These are phyloP conservation scores for Neofusicoccum kwambonambiense DNA, from an alignment of 2,329 filamentous ascomycete species.

Conservation along the genomic window DNA sequence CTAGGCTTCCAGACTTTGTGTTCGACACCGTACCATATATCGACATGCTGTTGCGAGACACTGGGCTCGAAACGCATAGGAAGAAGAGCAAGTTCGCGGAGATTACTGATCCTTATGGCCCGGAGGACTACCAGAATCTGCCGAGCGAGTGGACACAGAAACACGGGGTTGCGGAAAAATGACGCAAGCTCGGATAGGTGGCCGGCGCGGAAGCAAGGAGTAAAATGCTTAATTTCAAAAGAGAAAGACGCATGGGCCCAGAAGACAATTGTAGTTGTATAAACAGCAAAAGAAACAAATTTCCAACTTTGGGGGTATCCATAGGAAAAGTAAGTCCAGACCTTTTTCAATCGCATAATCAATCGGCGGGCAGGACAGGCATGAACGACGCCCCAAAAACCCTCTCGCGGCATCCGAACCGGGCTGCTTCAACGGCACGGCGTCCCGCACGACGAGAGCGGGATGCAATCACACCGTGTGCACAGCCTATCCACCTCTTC, in stretches of 20 bases:
- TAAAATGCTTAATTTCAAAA: background rate
- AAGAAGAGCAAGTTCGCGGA: constrained; percentile 55
- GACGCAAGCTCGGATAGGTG: background rate
- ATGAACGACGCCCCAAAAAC: background rate
- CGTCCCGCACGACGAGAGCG: background rate
- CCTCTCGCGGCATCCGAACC: background rate
- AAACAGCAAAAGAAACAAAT: background rate
- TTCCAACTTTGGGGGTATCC: background rate
- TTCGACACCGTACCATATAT: constrained; percentile 76
- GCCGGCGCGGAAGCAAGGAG: background rate
- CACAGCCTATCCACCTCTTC: background rate
- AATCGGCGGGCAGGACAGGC: background rate
- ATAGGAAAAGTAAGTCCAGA: background rate
- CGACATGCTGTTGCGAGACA: constrained; percentile 64
- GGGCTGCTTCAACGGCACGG: background rate
- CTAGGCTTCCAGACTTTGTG: constrained; percentile 63
- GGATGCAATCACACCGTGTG: background rate
- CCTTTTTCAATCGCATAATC: background rate
- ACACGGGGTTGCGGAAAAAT: background rate
- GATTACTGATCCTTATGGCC: constrained; percentile 57
- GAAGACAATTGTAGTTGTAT: background rate
- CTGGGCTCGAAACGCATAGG: constrained; percentile 58
- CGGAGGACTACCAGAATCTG: constrained; percentile 57
- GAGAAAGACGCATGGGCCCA: background rate
- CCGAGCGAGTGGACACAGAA: constrained; percentile 51